Percentiles rank a stretch among this genome's conserved stretches.
phyloP scores from a whole-genome alignment of 805 yeast species.

The Spathaspora boniae region DNA sequence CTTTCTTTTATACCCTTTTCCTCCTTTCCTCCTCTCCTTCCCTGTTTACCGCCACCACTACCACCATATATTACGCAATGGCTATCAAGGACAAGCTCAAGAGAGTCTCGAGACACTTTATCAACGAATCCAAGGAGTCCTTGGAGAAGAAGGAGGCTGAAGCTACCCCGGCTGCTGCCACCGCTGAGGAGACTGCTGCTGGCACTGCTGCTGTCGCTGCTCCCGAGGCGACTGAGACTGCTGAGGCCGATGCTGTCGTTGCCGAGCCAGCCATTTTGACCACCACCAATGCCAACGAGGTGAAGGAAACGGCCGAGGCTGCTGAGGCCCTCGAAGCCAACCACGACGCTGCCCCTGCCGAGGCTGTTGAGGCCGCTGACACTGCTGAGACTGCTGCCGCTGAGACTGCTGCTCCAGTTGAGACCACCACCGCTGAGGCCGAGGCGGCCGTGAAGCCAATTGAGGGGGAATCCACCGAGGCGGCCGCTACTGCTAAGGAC shows the following conservation, averaged over 20 bases:
- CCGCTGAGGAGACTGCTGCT: slow-evolving; percentile 9
- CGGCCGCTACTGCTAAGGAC: slow-evolving; percentile 8
- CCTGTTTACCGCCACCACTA: not conserved
- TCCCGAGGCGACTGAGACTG: slow-evolving; percentile 9
- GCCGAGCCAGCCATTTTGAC: slow-evolving; percentile 10
- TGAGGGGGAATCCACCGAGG: slow-evolving; percentile 9
- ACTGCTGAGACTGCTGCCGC: slow-evolving; percentile 9
- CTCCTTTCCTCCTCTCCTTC: not conserved
- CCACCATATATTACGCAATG: slow-evolving; percentile 16
- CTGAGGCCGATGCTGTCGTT: slow-evolving; percentile 8
- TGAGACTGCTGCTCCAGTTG: slow-evolving; percentile 4
- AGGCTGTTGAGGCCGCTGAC: slow-evolving; percentile 9
- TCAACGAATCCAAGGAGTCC: slow-evolving; percentile 24
- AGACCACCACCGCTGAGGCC: slow-evolving; percentile 8
- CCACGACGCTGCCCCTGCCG: slow-evolving; percentile 11
- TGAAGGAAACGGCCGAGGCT: slow-evolving; percentile 4
- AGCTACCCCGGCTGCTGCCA: slow-evolving; percentile 10
- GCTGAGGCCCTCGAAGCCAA: slow-evolving; percentile 10
- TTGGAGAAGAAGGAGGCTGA: slow-evolving; percentile 11
- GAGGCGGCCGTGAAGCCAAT: slow-evolving; percentile 1
- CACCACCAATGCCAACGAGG: slow-evolving; percentile 8
- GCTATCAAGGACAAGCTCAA: slow-evolving; percentile 36
- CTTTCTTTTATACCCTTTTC: no score
- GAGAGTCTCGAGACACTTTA: slow-evolving; percentile 36
- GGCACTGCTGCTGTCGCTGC: slow-evolving; percentile 6